Base-by-base conservation (phyloP, 108 stramenopile species). In the Parietichytrium sp. region DNA sequence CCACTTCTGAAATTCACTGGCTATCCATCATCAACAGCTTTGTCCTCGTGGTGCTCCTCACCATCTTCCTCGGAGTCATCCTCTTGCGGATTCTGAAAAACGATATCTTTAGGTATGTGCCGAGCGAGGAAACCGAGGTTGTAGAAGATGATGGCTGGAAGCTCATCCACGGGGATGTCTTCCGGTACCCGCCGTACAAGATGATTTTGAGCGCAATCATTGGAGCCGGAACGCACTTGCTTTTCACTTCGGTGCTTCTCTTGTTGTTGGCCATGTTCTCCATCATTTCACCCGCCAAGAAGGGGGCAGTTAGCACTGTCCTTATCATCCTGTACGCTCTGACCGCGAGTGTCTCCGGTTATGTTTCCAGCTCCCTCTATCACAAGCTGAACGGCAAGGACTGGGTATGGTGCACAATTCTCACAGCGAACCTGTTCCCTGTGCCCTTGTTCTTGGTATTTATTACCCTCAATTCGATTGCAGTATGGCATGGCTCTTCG, bases 11-110 rank as follows among this genome's bases (percentile, higher is more conserved):
- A 85, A 95, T 98, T 51, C 94, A 94, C 88, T 91, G 98, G 98
- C 87, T 98, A 47, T 94, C 94, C 78, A 98, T 99, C 86, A 95
- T 97, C 88, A 99, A 98, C 85, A 93, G 95, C 30, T 93, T 96
- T 54, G 97, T 98, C 13, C 86, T 99, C 50, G 98, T 98, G 7
- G 82, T 99, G 16, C 87, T 99, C 16, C 88, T 99, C 45, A 96
- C 95, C n/a, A 94, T 94, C 0, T 97, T 97, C 84, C 87, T 99
- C 84, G 89, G 94, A 47, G 93, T 98, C 54, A 97, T 98, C 79
- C 82, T 99, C 81, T 87, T 98, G 89, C 89, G 97, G 47, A 92
- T 97, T 18, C 87, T 99, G 81, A 96, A 96, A 86, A 97, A 97
- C 82, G 98, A 99, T 83, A 96, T 98, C 81, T 90, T 94, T 25